Evolutionary conservation across 2,329 filamentous ascomycete genomes (phyloP).

Genomic region (Daldinia sp.): DNA sequence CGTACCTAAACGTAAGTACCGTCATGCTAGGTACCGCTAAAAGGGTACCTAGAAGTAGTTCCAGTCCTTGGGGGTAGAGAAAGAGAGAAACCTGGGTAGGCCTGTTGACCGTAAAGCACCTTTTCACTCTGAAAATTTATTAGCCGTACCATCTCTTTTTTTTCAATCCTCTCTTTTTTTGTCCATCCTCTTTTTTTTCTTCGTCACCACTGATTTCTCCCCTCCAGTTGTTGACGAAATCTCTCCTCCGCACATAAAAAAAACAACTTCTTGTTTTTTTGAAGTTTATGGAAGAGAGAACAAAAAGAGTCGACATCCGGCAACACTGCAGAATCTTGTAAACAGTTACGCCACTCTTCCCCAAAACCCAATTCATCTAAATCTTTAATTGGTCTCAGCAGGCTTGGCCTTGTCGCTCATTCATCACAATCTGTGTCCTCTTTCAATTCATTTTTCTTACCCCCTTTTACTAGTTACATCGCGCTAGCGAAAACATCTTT

Average conservation of each 20-base stretch:
- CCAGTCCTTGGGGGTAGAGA: no score
- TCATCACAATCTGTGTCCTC: constrained; percentile 27
- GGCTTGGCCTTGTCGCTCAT: constrained; percentile 43
- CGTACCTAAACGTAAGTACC: no score
- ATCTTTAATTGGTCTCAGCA: constrained; percentile 41
- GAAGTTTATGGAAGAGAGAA: constrained; percentile 30
- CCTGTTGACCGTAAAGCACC: constrained; percentile 27
- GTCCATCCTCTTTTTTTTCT: constrained; percentile 17
- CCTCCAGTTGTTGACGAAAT: constrained; percentile 28
- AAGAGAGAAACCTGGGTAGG: no score
- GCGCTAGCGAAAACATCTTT: background rate
- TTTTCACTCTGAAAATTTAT: constrained; percentile 34
- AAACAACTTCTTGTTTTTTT: constrained; percentile 21
- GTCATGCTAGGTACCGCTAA: background rate
- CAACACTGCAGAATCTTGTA: constrained; percentile 6
- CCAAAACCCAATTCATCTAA: constrained; percentile 20
- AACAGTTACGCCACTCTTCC: constrained; percentile 20
- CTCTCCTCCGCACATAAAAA: constrained; percentile 15
- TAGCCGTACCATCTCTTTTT: constrained; percentile 31
- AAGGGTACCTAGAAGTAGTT: no score
- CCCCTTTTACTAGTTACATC: constrained; percentile 21
- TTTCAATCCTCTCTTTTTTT: constrained; percentile 19
- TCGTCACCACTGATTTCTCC: constrained; percentile 18
- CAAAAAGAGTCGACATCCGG: constrained; percentile 21
- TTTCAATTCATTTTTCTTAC: constrained; percentile 24